Evolutionary conservation across 108 stramenopile species (phyloP).

Genomic region (Nannochloropsis salina): DNA sequence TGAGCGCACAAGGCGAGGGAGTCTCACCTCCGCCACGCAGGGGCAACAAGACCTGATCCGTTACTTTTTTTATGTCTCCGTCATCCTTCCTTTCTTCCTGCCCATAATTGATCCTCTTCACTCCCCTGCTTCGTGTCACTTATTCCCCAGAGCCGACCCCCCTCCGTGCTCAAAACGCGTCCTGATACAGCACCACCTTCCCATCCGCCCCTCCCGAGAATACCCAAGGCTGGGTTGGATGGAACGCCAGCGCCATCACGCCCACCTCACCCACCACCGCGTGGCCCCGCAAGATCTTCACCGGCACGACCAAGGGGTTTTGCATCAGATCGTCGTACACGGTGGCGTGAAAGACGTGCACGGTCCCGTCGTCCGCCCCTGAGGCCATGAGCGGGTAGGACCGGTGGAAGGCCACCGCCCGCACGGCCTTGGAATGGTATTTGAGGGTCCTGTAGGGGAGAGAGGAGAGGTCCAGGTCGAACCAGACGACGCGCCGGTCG

Average conservation of each 20-base stretch:
- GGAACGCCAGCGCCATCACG: constrained; percentile 74
- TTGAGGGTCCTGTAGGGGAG: constrained; percentile 92
- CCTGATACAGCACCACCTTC: constrained; percentile 82
- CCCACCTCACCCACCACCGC: constrained; percentile 69
- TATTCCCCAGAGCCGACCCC: not conserved
- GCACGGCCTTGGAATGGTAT: constrained; percentile 84
- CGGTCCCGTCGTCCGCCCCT: constrained; percentile 87
- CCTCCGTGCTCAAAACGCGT: constrained; percentile 55
- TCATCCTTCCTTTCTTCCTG: not conserved
- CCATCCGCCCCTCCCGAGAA: constrained; percentile 95
- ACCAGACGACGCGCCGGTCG: constrained; percentile 94
- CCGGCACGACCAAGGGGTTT: constrained; percentile 93
- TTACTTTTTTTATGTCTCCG: not conserved
- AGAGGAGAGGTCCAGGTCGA: constrained; percentile 85
- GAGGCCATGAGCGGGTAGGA: constrained; percentile 95
- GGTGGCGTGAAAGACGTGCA: constrained; percentile 97
- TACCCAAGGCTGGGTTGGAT: constrained; percentile 98
- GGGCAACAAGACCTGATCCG: too few species aligned
- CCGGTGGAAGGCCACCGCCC: constrained; percentile 67
- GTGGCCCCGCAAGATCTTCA: constrained; percentile 91
- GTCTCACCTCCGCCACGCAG: too few species aligned
- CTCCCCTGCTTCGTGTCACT: not conserved
- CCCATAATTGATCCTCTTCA: not conserved
- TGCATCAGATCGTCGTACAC: constrained; percentile 74
- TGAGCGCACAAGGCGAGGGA: too few species aligned